Conservation (phyloP, 768 basidiomycete species). For the Boletellus ananiceps region DNA sequence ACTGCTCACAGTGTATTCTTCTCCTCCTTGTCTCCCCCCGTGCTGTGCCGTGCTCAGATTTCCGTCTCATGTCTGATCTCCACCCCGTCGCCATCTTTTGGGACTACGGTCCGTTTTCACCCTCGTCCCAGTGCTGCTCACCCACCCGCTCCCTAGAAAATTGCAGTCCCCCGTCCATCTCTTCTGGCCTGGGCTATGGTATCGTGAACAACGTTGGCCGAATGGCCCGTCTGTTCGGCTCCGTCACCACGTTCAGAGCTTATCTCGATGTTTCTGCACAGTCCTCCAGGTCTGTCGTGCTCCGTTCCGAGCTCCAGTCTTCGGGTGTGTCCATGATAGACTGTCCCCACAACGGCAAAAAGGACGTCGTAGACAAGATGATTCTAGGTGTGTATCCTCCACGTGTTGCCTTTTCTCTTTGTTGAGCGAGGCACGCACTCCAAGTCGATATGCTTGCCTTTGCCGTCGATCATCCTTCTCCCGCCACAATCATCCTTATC, state of each 20-base stretch:
- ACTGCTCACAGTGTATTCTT: slow-evolving; percentile 22
- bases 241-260: slow-evolving; percentile 47
- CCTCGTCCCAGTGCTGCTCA: neutral
- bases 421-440: slow-evolving; percentile 3
- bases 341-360: slow-evolving; percentile 32
- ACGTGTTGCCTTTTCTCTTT: neutral
- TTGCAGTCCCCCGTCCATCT: slow-evolving; percentile 28
- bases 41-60: slow-evolving; percentile 8
- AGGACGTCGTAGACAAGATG: slow-evolving; percentile 44
- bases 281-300: slow-evolving; percentile 29
- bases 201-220: slow-evolving; percentile 41
- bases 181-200: slow-evolving; percentile 35
- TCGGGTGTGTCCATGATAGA: slow-evolving; percentile 41
- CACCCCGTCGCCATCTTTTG: slow-evolving; percentile 41
- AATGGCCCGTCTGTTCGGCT: slow-evolving; percentile 45
- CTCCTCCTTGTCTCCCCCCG: neutral
- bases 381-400: slow-evolving; percentile 35
- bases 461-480: slow-evolving; percentile 55
- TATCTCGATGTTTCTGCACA: slow-evolving; percentile 47
- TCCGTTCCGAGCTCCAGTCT: slow-evolving; percentile 41
- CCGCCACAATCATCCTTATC: slow-evolving; percentile 56
- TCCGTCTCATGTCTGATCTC: slow-evolving; percentile 31
- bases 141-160: slow-evolving; percentile 25
- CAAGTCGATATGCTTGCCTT: slow-evolving; percentile 65
- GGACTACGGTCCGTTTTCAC: slow-evolving; percentile 30